phyloP scores from a whole-genome alignment of 805 yeast genomes.

The Sugiyamaella floridensis region DNA sequence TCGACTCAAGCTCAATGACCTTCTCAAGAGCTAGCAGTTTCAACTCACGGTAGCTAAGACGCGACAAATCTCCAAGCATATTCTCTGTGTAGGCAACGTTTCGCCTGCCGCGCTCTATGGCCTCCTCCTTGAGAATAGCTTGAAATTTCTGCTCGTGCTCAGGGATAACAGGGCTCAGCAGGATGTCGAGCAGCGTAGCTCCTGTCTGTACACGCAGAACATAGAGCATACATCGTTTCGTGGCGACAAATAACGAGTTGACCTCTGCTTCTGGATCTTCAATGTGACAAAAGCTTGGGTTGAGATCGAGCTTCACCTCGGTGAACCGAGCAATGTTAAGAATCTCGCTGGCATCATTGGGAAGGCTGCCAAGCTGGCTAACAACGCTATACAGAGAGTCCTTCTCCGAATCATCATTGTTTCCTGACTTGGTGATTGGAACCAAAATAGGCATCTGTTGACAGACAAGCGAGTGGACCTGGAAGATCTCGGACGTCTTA shows the following conservation, averaged over 20 bases:
- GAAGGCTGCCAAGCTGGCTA: slow-evolving; percentile 37
- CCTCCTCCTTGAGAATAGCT: slow-evolving; percentile 46
- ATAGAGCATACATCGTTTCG: slow-evolving; percentile 74
- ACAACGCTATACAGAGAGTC: slow-evolving; percentile 48
- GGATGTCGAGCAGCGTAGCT: slow-evolving; percentile 56
- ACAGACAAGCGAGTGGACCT: slow-evolving; percentile 33
- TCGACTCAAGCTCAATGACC: slow-evolving; percentile 64
- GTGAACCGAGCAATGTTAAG: slow-evolving; percentile 48
- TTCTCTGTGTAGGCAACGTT: slow-evolving; percentile 37
- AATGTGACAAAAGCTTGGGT: slow-evolving; percentile 44
- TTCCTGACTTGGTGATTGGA: not conserved
- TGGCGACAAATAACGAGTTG: slow-evolving; percentile 59
- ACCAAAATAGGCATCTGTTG: slow-evolving; percentile 26
- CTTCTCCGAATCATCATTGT: slow-evolving; percentile 29
- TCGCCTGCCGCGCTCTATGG: slow-evolving; percentile 21
- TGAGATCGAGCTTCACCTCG: slow-evolving; percentile 49
- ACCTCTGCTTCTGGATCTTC: slow-evolving; percentile 48
- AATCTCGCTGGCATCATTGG: slow-evolving; percentile 40
- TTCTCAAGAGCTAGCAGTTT: slow-evolving; percentile 70
- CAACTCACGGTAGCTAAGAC: slow-evolving; percentile 56
- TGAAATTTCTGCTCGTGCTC: slow-evolving; percentile 63
- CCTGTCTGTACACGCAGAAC: slow-evolving; percentile 76
- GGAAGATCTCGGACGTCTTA: slow-evolving; percentile 31
- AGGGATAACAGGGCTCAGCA: slow-evolving; percentile 59
- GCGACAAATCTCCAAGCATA: slow-evolving; percentile 44